A percentile compares a stretch with the other conserved stretches of the same genome.
These are phyloP conservation scores for Podospora bellae-mahoneyi DNA, from an alignment of 495 filamentous ascomycete species.

Conservation along the genomic window DNA sequence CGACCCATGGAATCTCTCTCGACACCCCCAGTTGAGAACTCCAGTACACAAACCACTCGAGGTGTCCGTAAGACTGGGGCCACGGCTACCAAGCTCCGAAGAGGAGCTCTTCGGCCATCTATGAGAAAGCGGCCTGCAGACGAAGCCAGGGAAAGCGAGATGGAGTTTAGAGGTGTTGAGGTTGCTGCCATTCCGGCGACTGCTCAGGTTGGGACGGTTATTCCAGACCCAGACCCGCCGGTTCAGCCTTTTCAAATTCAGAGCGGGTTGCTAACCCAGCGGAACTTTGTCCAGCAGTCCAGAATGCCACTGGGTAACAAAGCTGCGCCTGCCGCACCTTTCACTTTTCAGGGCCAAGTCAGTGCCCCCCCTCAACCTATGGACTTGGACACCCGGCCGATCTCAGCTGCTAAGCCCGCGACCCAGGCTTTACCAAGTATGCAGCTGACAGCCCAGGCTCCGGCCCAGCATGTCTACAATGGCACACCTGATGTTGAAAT, in stretches of 20 bases:
- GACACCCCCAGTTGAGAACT: slow-evolving; percentile 26
- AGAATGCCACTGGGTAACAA: background rate
- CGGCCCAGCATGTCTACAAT: background rate
- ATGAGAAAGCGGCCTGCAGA: slow-evolving; percentile 5
- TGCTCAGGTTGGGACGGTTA: background rate
- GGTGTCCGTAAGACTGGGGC: slow-evolving; percentile 18
- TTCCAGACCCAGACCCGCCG: background rate
- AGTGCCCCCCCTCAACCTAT: background rate
- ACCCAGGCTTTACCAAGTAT: background rate
- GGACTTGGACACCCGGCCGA: background rate
- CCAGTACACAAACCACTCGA: slow-evolving; percentile 40
- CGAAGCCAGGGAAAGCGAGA: background rate
- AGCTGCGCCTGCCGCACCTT: background rate
- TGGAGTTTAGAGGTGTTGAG: background rate
- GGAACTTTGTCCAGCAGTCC: background rate
- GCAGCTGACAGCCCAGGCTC: background rate
- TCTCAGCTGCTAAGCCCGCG: background rate
- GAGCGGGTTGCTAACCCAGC: background rate
- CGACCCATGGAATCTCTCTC: slow-evolving; percentile 25
- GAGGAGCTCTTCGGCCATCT: background rate
- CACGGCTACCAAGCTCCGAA: slow-evolving; percentile 7
- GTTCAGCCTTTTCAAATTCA: background rate
- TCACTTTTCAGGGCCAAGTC: background rate
- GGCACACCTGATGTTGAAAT: background rate
- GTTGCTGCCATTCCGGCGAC: background rate